Conservation (phyloP, 164 flowering plant genomes). For the Stephania japonica region DNA sequence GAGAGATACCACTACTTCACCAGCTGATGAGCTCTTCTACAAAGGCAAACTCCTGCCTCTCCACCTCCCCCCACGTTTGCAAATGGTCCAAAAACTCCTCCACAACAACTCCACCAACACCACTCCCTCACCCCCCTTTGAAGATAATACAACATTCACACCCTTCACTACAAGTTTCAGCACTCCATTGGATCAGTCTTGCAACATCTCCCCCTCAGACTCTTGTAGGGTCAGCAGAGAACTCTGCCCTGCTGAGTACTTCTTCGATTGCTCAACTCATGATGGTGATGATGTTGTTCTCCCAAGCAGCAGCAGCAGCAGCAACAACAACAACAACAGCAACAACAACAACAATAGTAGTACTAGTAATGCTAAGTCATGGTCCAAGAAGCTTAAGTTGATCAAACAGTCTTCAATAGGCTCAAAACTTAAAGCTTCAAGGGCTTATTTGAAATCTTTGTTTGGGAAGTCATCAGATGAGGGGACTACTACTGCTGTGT, state of each 20-base stretch:
- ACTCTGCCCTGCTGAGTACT: constrained; percentile 53
- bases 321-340: no score
- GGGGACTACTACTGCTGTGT: constrained; percentile 25
- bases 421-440: constrained; percentile 56
- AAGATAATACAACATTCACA: constrained; percentile 12
- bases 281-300: no score
- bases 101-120: constrained; percentile 21
- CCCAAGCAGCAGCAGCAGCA: no score
- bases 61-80: constrained; percentile 73
- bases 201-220: constrained; percentile 55
- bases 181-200: constrained; percentile 41
- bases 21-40: constrained; percentile 94
- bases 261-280: constrained; percentile 39
- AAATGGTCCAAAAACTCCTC: constrained; percentile 67
- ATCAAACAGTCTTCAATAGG: constrained; percentile 43
- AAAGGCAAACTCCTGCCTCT: constrained; percentile 89
- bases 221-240: constrained; percentile 63
- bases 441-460: constrained; percentile 54
- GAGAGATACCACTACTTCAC: constrained; percentile 40
- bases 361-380: constrained; percentile 13
- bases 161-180: constrained; percentile 27
- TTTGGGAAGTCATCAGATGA: constrained; percentile 38
- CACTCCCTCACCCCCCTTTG: not conserved
- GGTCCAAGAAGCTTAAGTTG: constrained; percentile 55
- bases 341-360: no score